phyloP scores from a whole-genome alignment of 495 filamentous ascomycete species.

The Tuber melanosporum region DNA sequence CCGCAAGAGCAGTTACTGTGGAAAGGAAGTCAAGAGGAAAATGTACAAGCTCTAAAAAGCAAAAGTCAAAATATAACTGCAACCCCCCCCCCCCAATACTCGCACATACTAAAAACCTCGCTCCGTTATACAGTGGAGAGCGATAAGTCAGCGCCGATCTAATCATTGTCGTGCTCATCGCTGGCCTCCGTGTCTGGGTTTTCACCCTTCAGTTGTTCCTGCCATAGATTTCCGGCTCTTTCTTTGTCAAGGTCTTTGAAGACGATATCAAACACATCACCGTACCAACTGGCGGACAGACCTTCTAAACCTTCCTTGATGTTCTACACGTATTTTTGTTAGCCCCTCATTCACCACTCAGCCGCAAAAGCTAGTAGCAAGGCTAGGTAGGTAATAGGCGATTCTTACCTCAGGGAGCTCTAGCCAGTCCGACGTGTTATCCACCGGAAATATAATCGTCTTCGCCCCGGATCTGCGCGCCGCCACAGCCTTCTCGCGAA shows the following conservation, averaged over 20 bases:
- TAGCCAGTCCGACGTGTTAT: constrained; percentile 94
- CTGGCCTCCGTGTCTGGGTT: constrained; percentile 45
- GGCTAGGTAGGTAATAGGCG: constrained; percentile 17
- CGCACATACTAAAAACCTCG: background rate
- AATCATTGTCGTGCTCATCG: constrained; percentile 41
- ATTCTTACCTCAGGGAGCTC: constrained; percentile 86
- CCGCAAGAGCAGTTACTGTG: background rate
- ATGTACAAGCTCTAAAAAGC: background rate
- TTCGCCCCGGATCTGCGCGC: constrained; percentile 87
- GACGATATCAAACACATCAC: constrained; percentile 83
- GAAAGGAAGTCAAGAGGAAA: background rate
- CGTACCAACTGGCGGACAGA: constrained; percentile 84
- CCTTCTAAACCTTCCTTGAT: constrained; percentile 95
- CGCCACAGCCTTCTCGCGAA: constrained; percentile 98
- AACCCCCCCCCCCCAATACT: background rate
- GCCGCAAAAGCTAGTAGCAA: constrained; percentile 15
- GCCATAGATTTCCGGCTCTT: constrained; percentile 65
- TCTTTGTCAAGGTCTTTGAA: constrained; percentile 75
- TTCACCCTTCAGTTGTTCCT: constrained; percentile 60
- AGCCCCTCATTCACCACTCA: constrained; percentile 17
- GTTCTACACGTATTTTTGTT: constrained; percentile 59
- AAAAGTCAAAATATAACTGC: background rate
- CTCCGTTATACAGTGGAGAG: background rate
- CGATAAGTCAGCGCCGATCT: background rate
- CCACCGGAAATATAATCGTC: constrained; percentile 89